Base-by-base conservation (phyloP, 768 basidiomycete genomes). In the Porphyrellus cyaneotinctus region DNA sequence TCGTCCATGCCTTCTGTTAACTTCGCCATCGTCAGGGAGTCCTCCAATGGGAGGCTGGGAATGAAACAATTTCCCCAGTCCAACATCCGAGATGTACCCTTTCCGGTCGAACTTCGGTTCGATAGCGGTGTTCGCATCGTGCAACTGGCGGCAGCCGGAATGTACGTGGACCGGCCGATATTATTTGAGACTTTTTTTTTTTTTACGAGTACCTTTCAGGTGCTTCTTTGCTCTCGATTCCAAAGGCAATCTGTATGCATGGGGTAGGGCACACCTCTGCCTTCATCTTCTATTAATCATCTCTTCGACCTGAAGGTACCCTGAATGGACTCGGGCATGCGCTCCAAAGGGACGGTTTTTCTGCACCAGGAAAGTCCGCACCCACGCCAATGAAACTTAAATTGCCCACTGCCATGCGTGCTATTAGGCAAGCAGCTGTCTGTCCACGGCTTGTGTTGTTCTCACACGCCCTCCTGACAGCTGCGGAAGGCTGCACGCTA, bases 201-300 rank as follows among this genome's bases (percentile, higher is more conserved):
- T n/a, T n/a, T 37, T 43, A 2, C 46, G 10, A 15, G 28, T 36
- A 31, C 23, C 31, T n/a, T 48, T 22, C 53, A 93, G 90, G 90
- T 89, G 85, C 30, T 95, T 92, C 69, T 87, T 92, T 62, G 91
- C 89, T 2, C 70, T 95, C 36, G 88, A 93, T 67, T 83, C 88
- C 1, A 67, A 78, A 44, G 92, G 92, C 8, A 69, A 72, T 30
- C 70, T 95, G 22, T 78, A 84, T 62, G 85, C 85, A n/a, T 95
- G 92, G 90, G 93, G 90, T 88, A 53, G 73, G 63, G 13, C 7
- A 23, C 44, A 31, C 28, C 42, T 24, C 43, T 43, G 43, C 43
- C 49, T 30, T 33, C 37, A n/a, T 30, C 44, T 41, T 23, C 43
- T 36, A 26, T 51, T 51, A 48, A 61, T 51, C n/a, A 17, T 24